phyloP scores from a whole-genome alignment of 371 early-diverging fungal species.

The Apophysomyces trapeziformis region DNA sequence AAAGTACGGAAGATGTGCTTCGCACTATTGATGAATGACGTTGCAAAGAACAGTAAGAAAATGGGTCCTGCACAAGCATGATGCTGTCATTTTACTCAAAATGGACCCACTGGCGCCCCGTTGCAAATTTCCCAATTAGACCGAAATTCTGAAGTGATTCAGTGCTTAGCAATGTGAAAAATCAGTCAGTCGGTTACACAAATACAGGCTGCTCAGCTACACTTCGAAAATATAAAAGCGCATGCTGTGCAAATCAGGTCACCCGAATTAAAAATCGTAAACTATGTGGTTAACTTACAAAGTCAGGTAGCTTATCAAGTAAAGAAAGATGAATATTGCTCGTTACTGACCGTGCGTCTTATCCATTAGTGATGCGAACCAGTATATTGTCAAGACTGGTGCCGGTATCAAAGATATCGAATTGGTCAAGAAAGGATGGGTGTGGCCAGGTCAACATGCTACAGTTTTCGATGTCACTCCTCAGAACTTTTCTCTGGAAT shows the following conservation, averaged over 20 bases:
- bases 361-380: conserved; percentile 32
- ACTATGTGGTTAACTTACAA: conserved; percentile 10
- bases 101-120: too few species aligned
- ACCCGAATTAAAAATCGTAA: not conserved
- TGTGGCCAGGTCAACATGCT: conserved; percentile 43
- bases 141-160: too few species aligned
- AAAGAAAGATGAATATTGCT: not conserved
- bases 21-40: too few species aligned
- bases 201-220: conserved; percentile 1
- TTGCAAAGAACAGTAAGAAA: too few species aligned
- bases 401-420: conserved; percentile 53
- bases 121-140: too few species aligned
- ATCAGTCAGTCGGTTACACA: too few species aligned
- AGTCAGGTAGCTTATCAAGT: conserved; percentile 2
- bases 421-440: conserved; percentile 65
- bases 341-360: not conserved
- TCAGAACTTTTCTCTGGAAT: conserved; percentile 44
- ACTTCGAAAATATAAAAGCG: not conserved
- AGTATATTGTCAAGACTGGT: conserved; percentile 53
- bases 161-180: too few species aligned
- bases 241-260: not conserved
- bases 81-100: too few species aligned
- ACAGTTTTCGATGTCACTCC: conserved; percentile 45
- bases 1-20: too few species aligned
- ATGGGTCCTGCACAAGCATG: too few species aligned